These are phyloP conservation scores for Inosperma sp. DNA, from an alignment of 768 basidiomycete species.

Conservation along the genomic window DNA sequence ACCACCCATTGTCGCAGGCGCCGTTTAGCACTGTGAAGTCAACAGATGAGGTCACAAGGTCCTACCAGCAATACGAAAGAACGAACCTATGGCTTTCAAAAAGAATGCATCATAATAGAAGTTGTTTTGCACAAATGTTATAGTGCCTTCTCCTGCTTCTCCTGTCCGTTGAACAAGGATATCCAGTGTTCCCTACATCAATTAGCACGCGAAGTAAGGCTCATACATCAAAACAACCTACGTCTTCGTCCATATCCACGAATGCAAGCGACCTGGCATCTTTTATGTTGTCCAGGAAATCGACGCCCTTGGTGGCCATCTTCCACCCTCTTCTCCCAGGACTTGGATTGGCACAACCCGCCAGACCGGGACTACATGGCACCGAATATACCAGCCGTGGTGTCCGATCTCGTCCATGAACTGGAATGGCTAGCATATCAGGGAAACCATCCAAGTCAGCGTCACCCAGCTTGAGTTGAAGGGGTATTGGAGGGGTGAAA, in stretches of 20 bases:
- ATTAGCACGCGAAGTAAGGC: background rate
- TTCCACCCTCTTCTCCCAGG: constrained; percentile 64
- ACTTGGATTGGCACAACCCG: constrained; percentile 53
- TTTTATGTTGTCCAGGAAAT: constrained; percentile 56
- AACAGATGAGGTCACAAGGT: background rate
- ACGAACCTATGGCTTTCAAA: constrained; percentile 87
- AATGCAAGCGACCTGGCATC: constrained; percentile 80
- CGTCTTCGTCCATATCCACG: constrained; percentile 94
- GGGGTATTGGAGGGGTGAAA: constrained; percentile 60
- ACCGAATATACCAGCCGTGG: constrained; percentile 63
- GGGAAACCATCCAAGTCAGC: constrained; percentile 93
- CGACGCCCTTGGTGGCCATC: constrained; percentile 48
- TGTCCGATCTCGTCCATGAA: constrained; percentile 40
- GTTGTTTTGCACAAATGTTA: constrained; percentile 91
- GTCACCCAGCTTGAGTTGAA: constrained; percentile 82
- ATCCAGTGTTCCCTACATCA: constrained; percentile 73
- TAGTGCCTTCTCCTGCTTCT: constrained; percentile 50
- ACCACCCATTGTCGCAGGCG: constrained; percentile 82
- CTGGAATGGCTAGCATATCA: constrained; percentile 65
- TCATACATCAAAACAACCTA: constrained; percentile 36
- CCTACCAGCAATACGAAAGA: background rate
- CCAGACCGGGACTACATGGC: constrained; percentile 49
- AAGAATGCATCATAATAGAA: constrained; percentile 99
- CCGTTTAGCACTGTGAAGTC: constrained; percentile 73
- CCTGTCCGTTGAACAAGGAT: constrained; percentile 88